Evolutionary conservation across 164 flowering plant genomes (phyloP), one percentile per base, ranked within the genome.

Genomic region (Paratinospora sagittata): DNA sequence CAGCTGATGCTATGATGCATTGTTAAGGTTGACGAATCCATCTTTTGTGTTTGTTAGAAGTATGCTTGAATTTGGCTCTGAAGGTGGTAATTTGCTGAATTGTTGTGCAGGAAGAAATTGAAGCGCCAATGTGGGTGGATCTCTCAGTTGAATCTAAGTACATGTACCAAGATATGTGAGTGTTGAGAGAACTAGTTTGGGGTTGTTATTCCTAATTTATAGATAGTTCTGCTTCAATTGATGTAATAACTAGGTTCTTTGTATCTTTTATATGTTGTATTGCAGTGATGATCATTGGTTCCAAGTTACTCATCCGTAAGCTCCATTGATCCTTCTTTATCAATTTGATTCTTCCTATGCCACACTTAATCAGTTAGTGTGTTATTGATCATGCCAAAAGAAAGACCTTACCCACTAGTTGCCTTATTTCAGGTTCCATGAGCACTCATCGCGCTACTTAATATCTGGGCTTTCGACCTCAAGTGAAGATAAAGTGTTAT

Each of bases 111-210:
- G 93, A 87, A 66, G 92, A 90, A 76, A 81, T 90, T 69, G 97
- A 90, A 74, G 97, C 92, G 11, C 93, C 93, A 0, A 86, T 89
- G 90, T 89, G 93, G 92, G 87, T 76, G 3, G 97, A 90, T 81
- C 89, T 89, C 27, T 66, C 69, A 1, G 2, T 78, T 66, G 90
- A 88, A 71, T 80, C 85, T 21, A 71, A 77, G 27, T 67, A 67
- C 52, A 58, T 72, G 70, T 37, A 67, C 23, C 81, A 81, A 70
- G 84, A 85, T 67, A 69, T 60, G 97, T 89, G 75, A 84, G 91
- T 82, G 47, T 45, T 65, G 12, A 6, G 26, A 61, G 58, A 65
- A 30, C 9, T 66, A 17, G 43, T 67, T 24, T 62, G 55, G 36
- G 65, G 3, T 36, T 6, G 27, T 37, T 49, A n/a, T 16, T 47